A percentile compares a stretch with the other conserved stretches of the same genome.
Evolutionary conservation across 768 basidiomycete species (phyloP).

Genomic region (Podaxis pistillaris): DNA sequence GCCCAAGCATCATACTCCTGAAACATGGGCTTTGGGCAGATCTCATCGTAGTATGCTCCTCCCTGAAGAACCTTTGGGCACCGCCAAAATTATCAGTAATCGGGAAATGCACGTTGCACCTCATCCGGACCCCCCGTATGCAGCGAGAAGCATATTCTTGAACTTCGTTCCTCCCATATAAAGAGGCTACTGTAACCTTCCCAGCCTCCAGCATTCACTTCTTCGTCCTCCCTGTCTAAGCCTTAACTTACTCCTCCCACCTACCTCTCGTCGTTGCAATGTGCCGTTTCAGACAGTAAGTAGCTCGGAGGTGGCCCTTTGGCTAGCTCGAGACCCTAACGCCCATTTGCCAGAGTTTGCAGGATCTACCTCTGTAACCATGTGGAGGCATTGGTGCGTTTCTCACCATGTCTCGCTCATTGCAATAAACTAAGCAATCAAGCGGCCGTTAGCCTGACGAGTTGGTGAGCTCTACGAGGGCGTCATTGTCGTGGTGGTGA

Average conservation of each 20-base stretch:
- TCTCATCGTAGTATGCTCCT: too few species aligned
- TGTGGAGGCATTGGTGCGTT: conserved; percentile 36
- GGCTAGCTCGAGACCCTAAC: neutral
- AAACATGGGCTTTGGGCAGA: neutral
- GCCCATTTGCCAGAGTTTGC: conserved; percentile 34
- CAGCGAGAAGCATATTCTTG: neutral
- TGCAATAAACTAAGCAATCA: neutral
- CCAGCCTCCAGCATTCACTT: neutral
- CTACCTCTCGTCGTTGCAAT: conserved; percentile 26
- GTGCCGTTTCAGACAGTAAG: conserved; percentile 58
- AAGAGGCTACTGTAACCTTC: neutral
- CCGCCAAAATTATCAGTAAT: too few species aligned
- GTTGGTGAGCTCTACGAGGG: conserved; percentile 20
- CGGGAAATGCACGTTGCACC: too few species aligned
- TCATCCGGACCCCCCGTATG: neutral
- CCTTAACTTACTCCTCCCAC: conserved; percentile 10
- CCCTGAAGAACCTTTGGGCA: too few species aligned
- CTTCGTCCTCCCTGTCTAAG: conserved; percentile 8
- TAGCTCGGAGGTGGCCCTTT: conserved; percentile 10
- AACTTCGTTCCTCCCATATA: neutral
- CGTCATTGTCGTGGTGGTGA: conserved; percentile 16
- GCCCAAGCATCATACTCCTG: neutral
- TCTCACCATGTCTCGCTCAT: conserved; percentile 15
- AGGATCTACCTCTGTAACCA: conserved; percentile 52
- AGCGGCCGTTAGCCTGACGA: conserved; percentile 26